Evolutionary conservation across 1,284 basidiomycete species (phyloP), one percentile per base, ranked within the genome.

Genomic region (Ustilago tritici): DNA sequence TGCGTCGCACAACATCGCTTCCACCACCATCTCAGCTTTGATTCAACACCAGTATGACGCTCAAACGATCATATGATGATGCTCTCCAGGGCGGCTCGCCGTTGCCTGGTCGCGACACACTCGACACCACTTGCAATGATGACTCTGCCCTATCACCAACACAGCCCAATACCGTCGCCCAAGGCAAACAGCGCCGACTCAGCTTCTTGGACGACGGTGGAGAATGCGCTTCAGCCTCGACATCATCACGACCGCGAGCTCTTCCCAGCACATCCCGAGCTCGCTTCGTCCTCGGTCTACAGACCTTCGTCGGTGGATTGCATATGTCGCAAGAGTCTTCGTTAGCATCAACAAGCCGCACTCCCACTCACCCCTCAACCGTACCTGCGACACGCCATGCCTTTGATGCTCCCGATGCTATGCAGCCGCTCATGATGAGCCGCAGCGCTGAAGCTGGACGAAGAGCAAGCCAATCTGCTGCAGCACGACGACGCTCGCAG

Each of bases 231-330:
- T 40, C 62, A 2, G 64, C 65, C 10, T 65, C 75, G 31, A 60
- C 66, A 23, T 72, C 70, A 4, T 49, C 70, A 15, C 66, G 75
- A 6, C 75, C 70, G 6, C 50, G 43, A 4, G 61, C 70, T n/a
- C 56, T 77, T 17, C 75, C 75, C 9, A 69, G 70, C 62, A 70
- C 76, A 1, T 64, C 71, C 15, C 43, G 61, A 28, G 76, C 72
- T 23, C 69, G 73, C 11, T 79, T 81, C 58, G 78, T 81, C 15
- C 75, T 70, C 3, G 79, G 79, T 53, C 61, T 81, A 12, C 78
- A 80, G 56, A 79, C 79, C 1, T 75, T 81, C 32, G 79, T 81
- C 66, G 70, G 75, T 19, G 79, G 78, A 46, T 61, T 80, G 38
- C 65, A 70, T n/a, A 80, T 80, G 78, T 76, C 73, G 15, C 77